Conservation (phyloP, 805 yeast species). For the Debaryomyces tyrocola region DNA sequence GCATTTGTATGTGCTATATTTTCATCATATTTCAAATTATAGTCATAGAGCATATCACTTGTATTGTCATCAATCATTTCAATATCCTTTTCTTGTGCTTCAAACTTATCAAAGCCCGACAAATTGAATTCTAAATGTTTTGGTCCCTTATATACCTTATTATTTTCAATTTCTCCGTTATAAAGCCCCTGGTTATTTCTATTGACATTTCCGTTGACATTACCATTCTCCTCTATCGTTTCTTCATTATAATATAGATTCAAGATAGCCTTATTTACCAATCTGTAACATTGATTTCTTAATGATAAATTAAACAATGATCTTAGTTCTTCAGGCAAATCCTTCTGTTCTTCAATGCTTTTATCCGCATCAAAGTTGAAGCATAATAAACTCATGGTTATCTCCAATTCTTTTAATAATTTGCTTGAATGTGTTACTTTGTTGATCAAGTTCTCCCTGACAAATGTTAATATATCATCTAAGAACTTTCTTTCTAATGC, state of each 20-base stretch:
- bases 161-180: constrained; percentile 2
- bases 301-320: constrained; percentile 58
- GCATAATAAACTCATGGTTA: constrained; percentile 78
- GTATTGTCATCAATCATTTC: constrained; percentile 8
- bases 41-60: constrained; percentile 3
- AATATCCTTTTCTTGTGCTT: constrained; percentile 1
- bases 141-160: constrained; percentile 19
- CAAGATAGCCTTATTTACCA: constrained; percentile 69
- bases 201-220: constrained; percentile 7
- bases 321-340: constrained; percentile 55
- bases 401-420: constrained; percentile 71
- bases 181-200: constrained; percentile 6
- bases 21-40: constrained; percentile 7
- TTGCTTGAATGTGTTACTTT: constrained; percentile 58
- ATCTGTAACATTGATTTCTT: constrained; percentile 63
- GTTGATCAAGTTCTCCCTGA: constrained; percentile 59
- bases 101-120: constrained; percentile 8
- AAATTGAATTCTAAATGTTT: constrained; percentile 20
- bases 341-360: constrained; percentile 35
- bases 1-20: constrained; percentile 1
- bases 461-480: constrained; percentile 54
- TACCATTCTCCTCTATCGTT: neutral
- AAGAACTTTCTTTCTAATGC: constrained; percentile 51
- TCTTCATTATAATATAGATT: constrained; percentile 22
- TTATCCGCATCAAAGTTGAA: constrained; percentile 42